A percentile compares a stretch with the other conserved stretches of the same genome.
phyloP scores from a whole-genome alignment of 495 filamentous ascomycete species.

The Echria macrotheca region DNA sequence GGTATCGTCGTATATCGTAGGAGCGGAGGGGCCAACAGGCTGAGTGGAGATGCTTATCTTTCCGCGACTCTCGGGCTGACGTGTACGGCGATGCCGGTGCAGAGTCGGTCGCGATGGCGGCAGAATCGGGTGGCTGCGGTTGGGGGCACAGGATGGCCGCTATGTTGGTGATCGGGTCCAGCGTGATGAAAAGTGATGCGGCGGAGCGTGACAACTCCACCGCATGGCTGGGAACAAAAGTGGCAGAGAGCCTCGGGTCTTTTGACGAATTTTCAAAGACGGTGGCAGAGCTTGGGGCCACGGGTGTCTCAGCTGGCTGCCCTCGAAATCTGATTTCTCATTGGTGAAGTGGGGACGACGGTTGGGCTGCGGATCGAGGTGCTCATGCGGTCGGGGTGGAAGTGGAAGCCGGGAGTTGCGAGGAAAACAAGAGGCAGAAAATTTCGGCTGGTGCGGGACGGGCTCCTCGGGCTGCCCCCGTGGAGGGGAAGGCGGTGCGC shows the following conservation, averaged over 20 bases:
- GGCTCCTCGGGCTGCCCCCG: neutral
- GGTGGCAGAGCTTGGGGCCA: neutral
- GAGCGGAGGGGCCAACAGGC: slow-evolving; percentile 40
- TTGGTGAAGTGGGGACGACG: slow-evolving; percentile 5
- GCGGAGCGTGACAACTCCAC: slow-evolving; percentile 33
- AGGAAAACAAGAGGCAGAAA: slow-evolving; percentile 12
- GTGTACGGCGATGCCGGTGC: neutral
- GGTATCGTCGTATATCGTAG: slow-evolving; percentile 39
- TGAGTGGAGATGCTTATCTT: slow-evolving; percentile 43
- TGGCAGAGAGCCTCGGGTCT: slow-evolving; percentile 1
- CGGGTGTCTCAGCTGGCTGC: slow-evolving; percentile 11
- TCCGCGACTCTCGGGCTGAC: slow-evolving; percentile 39
- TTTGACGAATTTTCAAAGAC: slow-evolving; percentile 3
- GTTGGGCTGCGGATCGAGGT: neutral
- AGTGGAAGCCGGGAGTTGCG: slow-evolving; percentile 3
- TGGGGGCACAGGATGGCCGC: slow-evolving; percentile 14
- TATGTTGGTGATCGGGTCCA: slow-evolving; percentile 35
- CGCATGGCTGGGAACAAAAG: slow-evolving; percentile 26
- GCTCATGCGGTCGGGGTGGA: neutral
- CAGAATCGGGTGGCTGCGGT: slow-evolving; percentile 1
- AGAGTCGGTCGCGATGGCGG: neutral
- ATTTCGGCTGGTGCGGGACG: slow-evolving; percentile 25
- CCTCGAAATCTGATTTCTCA: slow-evolving; percentile 4
- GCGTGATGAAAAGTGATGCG: slow-evolving; percentile 29
- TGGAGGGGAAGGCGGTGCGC: slow-evolving; percentile 3